Conservation (phyloP, 257 asterid species). For the Henckelia pumila region DNA sequence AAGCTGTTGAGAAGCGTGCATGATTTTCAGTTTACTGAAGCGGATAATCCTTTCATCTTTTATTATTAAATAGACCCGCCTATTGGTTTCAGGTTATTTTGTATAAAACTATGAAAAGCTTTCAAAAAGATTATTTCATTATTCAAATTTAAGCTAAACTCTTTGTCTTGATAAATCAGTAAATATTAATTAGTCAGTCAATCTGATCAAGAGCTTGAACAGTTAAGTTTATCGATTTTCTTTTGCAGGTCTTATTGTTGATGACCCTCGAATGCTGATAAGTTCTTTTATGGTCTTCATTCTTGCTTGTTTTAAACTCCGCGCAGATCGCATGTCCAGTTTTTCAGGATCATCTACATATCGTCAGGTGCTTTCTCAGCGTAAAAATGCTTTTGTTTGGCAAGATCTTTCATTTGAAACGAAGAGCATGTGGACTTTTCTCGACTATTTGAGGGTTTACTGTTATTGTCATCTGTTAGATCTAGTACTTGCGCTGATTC, state of each 20-base stretch:
- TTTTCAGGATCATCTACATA: conserved; percentile 78
- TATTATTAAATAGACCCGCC: background rate
- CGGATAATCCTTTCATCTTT: background rate
- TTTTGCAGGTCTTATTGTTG: conserved; percentile 75
- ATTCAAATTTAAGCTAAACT: background rate
- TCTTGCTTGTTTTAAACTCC: conserved; percentile 88
- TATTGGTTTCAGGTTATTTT: background rate
- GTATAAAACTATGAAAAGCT: conserved; percentile 1
- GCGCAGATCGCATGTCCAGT: conserved; percentile 72
- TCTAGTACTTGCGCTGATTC: conserved; percentile 85
- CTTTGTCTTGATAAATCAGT: background rate
- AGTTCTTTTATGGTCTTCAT: conserved; percentile 85
- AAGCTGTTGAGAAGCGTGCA: background rate
- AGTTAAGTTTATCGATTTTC: conserved; percentile 17
- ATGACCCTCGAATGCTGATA: conserved; percentile 90
- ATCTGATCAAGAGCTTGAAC: background rate
- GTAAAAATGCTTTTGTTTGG: conserved; percentile 87
- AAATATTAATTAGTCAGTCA: background rate
- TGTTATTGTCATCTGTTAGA: conserved; percentile 98
- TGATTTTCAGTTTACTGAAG: background rate
- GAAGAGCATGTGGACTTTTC: conserved; percentile 97
- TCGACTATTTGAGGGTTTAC: conserved; percentile 91
- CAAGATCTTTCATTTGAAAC: conserved; percentile 95
- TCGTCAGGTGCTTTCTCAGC: conserved; percentile 80
- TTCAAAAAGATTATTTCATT: background rate